Evolutionary conservation across 805 yeast species (phyloP), one percentile per base, ranked within the genome.

Genomic region (Teunomyces lycoperdinae): DNA sequence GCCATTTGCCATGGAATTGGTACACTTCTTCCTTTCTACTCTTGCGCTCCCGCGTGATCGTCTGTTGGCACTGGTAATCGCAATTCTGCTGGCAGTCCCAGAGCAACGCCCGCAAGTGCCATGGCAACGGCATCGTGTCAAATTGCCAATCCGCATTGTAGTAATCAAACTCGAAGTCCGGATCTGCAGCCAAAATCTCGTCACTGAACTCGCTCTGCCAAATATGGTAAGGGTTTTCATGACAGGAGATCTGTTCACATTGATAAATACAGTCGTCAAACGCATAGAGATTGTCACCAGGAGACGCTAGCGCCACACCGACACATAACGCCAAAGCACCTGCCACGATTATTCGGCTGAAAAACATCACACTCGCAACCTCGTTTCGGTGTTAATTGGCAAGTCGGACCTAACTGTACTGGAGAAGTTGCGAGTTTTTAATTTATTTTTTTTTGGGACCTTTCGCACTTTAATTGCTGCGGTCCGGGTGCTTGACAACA

Each of bases 1-100:
- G 98, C 99, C 99, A 94, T 69, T 94, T 94, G 0, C 99, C 99
- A 65, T 94, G 97, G 68, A 89, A 94, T 64, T 94, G 99, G 35
- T 77, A 76, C 0, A 89, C 70, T 47, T 81, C 84, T 50, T 77
- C 74, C n/a, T 76, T 73, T 2, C 66, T 53, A 0, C 48, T 54
- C 11, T 69, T 66, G 17, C 96, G 72, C 33, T 78, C 70, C 1
- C 60, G 58, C 0, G 96, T 90, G 40, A 92, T 71, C 7, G 80
- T 62, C 47, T 89, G 83, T 64, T 94, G 98, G 64, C 99, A 94
- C 56, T 83, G 86, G 65, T 94, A 94, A 67, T 94, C 98, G 67
- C 99, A 94, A 60, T 94, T 84, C 27, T 83, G 77, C 14, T 45
- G 48, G 46, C 67, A 63, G 32, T 57, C 50, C 67, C 67, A 63